phyloP scores from a whole-genome alignment of 176 grass and related monocot genomes.

The Aegilops sharonensis region DNA sequence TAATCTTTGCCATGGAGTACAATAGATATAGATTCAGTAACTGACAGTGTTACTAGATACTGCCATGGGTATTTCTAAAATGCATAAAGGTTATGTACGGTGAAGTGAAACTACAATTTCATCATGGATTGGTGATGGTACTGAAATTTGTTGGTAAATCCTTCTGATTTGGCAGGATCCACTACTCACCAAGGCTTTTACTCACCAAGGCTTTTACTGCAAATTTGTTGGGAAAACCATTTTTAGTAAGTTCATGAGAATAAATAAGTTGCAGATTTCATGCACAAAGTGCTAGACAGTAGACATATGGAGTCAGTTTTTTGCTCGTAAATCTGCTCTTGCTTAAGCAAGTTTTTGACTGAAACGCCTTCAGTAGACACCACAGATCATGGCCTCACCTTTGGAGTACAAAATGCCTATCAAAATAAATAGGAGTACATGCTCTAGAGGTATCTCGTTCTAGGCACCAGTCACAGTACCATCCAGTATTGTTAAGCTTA shows the following conservation, averaged over 20 bases:
- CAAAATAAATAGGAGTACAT: too few species aligned
- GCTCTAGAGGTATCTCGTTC: too few species aligned
- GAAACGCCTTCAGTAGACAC: neutral
- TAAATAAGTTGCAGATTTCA: neutral
- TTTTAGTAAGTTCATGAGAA: neutral
- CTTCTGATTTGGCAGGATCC: neutral
- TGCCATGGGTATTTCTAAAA: too few species aligned
- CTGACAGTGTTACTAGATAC: too few species aligned
- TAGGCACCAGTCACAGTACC: too few species aligned
- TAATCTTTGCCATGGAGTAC: too few species aligned
- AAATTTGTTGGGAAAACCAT: neutral
- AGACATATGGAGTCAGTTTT: neutral
- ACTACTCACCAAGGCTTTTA: slow-evolving; percentile 13
- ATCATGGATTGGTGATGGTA: slow-evolving; percentile 4
- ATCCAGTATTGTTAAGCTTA: too few species aligned
- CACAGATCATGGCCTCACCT: too few species aligned
- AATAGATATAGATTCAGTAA: too few species aligned
- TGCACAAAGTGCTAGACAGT: neutral
- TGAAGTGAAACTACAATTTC: neutral
- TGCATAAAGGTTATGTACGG: too few species aligned
- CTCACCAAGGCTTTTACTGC: neutral
- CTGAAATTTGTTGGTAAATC: neutral
- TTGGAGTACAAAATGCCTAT: too few species aligned
- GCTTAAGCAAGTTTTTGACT: neutral
- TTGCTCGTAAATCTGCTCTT: neutral